These are phyloP conservation scores for Mycena albidolilacea DNA, from an alignment of 768 basidiomycete genomes.

Conservation along the genomic window DNA sequence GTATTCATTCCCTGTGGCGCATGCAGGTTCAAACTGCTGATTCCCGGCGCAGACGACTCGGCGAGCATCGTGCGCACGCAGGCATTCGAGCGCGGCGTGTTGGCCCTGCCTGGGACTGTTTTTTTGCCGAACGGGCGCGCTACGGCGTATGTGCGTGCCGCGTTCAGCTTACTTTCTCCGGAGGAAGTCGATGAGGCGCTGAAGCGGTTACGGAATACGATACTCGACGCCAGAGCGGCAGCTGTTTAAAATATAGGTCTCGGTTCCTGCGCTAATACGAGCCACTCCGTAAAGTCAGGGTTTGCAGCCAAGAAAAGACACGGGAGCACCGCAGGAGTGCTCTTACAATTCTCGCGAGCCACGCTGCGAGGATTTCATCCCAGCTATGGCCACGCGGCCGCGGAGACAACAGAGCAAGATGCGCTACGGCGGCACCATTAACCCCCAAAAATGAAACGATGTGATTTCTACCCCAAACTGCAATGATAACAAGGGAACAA, in stretches of 20 bases:
- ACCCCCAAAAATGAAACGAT: not conserved
- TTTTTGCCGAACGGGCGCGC: conserved; percentile 82
- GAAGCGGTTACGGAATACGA: conserved; percentile 64
- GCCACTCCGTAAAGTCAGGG: too few relatives aligned
- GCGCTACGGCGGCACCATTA: not conserved
- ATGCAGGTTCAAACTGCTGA: conserved; percentile 80
- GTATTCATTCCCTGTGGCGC: not conserved
- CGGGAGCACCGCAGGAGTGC: too few relatives aligned
- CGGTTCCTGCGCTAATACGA: not conserved
- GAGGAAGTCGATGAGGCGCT: conserved; percentile 84
- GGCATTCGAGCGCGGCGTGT: conserved; percentile 85
- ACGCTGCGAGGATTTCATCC: too few relatives aligned
- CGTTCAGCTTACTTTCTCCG: conserved; percentile 80
- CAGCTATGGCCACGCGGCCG: too few relatives aligned
- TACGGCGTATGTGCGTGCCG: conserved; percentile 84
- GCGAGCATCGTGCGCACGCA: conserved; percentile 78
- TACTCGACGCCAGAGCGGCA: conserved; percentile 49
- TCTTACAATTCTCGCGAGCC: too few relatives aligned
- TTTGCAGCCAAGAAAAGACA: too few relatives aligned
- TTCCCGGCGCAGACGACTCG: conserved; percentile 74
- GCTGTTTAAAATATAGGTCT: not conserved
- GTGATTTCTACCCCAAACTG: not conserved
- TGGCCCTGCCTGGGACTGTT: conserved; percentile 90
- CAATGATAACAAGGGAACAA: not conserved
- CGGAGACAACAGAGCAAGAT: too few relatives aligned